phyloP scores from a whole-genome alignment of 1,284 basidiomycete genomes.

The Irpex rosettiformis region DNA sequence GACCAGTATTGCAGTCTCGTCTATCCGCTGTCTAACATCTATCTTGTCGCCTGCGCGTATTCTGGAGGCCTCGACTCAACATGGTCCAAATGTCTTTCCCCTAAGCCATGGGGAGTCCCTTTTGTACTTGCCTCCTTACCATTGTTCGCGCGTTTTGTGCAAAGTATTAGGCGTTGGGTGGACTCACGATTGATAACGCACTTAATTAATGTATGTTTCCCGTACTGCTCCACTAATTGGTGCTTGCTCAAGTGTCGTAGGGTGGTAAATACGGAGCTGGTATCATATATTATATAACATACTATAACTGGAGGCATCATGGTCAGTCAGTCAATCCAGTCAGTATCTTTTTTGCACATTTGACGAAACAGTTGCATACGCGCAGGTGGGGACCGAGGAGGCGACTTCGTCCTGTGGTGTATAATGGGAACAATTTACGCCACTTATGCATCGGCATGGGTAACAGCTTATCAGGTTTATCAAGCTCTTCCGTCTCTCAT shows the following conservation, averaged over 20 bases:
- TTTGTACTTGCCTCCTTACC: slow-evolving; percentile 60
- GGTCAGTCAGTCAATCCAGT: slow-evolving; percentile 40
- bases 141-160: slow-evolving; percentile 72
- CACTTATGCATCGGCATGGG: slow-evolving; percentile 78
- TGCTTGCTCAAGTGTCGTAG: slow-evolving; percentile 33
- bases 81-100: slow-evolving; percentile 39
- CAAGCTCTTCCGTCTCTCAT: not conserved
- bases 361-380: slow-evolving; percentile 12
- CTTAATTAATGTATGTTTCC: slow-evolving; percentile 61
- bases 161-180: slow-evolving; percentile 83
- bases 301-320: slow-evolving; percentile 70
- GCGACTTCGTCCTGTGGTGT: slow-evolving; percentile 60
- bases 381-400: slow-evolving; percentile 36
- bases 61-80: slow-evolving; percentile 47
- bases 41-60: slow-evolving; percentile 74
- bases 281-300: slow-evolving; percentile 62
- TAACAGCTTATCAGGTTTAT: slow-evolving; percentile 26
- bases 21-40: slow-evolving; percentile 73
- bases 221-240: not conserved
- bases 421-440: slow-evolving; percentile 64
- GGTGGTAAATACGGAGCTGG: slow-evolving; percentile 78
- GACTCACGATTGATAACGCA: slow-evolving; percentile 77
- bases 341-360: slow-evolving; percentile 6
- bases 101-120: slow-evolving; percentile 54
- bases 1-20: slow-evolving; percentile 81